These are phyloP conservation scores for Piloderma croceum DNA, from an alignment of 768 basidiomycete genomes.

Conservation along the genomic window DNA sequence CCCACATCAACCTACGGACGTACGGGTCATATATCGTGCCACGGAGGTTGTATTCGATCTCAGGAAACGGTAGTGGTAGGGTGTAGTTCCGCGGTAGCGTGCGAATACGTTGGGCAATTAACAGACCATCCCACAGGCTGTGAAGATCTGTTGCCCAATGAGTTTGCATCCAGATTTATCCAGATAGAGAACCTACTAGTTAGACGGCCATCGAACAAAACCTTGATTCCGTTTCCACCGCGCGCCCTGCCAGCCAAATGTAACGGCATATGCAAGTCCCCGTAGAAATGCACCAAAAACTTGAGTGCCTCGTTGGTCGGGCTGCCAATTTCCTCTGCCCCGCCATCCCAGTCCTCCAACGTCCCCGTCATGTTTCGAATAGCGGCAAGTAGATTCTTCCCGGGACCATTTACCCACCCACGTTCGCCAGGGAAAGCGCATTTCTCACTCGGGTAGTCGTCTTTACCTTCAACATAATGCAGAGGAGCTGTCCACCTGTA, in stretches of 20 bases:
- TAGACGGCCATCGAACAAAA: conserved; percentile 62
- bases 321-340: conserved; percentile 13
- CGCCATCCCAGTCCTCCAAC: conserved; percentile 44
- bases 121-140: conserved; percentile 77
- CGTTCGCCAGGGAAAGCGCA: conserved; percentile 73
- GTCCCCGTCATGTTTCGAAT: conserved; percentile 71
- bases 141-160: conserved; percentile 55
- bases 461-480: conserved; percentile 70
- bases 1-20: conserved; percentile 81
- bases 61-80: conserved; percentile 57
- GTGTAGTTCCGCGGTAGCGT: conserved; percentile 73
- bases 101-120: conserved; percentile 81
- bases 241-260: conserved; percentile 85
- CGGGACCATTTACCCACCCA: conserved; percentile 61
- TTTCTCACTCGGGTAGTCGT: conserved; percentile 69
- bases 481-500: conserved; percentile 70
- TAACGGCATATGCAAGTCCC: conserved; percentile 91
- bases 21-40: conserved; percentile 85
- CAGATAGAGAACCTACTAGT: conserved; percentile 50
- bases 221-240: conserved; percentile 80
- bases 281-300: conserved; percentile 90
- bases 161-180: background rate
- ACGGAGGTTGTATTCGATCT: conserved; percentile 61
- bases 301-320: conserved; percentile 76
- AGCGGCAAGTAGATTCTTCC: conserved; percentile 68